Percentiles rank a stretch among this genome's conserved stretches.
Conservation (phyloP, 2,329 filamentous ascomycete genomes). For the Diaporthe ilicicola region DNA sequence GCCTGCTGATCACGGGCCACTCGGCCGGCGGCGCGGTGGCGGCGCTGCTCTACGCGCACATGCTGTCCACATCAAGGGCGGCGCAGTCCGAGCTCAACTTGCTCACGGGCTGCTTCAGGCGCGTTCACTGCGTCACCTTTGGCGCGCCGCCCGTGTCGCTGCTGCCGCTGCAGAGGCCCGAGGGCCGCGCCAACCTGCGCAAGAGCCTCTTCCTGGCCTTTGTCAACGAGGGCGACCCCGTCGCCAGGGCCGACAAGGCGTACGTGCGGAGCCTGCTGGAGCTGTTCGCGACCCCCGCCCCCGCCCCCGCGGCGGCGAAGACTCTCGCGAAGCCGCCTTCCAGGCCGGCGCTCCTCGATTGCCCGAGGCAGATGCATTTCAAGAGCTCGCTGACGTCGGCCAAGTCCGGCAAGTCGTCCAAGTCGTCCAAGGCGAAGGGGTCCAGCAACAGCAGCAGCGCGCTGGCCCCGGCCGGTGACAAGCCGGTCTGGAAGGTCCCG, state of each 20-base stretch:
- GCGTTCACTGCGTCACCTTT: conserved; percentile 86
- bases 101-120: conserved; percentile 76
- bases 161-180: conserved; percentile 71
- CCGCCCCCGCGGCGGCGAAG: conserved; percentile 54
- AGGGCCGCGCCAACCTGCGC: conserved; percentile 50
- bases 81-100: conserved; percentile 74
- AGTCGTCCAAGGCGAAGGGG: conserved; percentile 20
- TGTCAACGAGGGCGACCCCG: conserved; percentile 87
- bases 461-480: conserved; percentile 25
- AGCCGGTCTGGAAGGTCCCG: conserved; percentile 71
- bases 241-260: conserved; percentile 77
- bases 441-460: background rate
- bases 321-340: conserved; percentile 23
- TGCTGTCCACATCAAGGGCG: conserved; percentile 67
- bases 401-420: conserved; percentile 39
- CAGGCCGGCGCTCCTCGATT: conserved; percentile 31
- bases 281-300: conserved; percentile 70
- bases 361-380: conserved; percentile 40
- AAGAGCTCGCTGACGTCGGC: conserved; percentile 40
- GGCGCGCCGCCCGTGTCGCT: conserved; percentile 83
- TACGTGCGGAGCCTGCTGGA: conserved; percentile 79
- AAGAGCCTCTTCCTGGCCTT: conserved; percentile 83
- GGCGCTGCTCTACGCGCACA: conserved; percentile 81
- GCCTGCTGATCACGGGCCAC: conserved; percentile 85
- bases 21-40: conserved; percentile 88